These are phyloP conservation scores for Clausena lansium DNA, from an alignment of 345 rosid genomes.

Conservation along the genomic window DNA sequence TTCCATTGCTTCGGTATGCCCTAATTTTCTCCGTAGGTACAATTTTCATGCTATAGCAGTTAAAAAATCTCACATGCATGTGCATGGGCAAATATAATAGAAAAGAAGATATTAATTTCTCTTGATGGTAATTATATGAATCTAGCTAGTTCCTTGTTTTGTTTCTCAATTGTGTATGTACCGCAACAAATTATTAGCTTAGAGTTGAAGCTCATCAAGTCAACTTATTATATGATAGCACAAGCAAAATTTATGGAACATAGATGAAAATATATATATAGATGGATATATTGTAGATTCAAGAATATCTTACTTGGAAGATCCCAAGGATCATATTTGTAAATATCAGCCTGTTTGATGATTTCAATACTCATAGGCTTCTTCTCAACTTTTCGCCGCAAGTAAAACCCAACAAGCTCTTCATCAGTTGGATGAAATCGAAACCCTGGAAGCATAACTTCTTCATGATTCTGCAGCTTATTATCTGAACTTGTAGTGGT, in stretches of 20 bases:
- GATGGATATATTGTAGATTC: no score
- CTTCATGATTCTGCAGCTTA: conserved; percentile 12
- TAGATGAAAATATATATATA: not conserved
- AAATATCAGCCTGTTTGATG: conserved; percentile 48
- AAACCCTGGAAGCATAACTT: conserved; percentile 40
- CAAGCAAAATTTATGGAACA: not conserved
- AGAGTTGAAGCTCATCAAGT: not conserved
- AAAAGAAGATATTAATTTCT: no score
- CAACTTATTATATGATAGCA: not conserved
- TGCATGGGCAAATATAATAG: no score
- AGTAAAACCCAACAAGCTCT: conserved; percentile 47
- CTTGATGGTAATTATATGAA: not conserved
- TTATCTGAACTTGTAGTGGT: not conserved
- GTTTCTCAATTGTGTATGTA: no score
- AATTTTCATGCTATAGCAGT: not conserved
- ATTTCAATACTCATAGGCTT: conserved; percentile 30
- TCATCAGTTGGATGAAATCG: conserved; percentile 52
- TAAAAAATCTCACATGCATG: not conserved
- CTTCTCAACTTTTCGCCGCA: conserved; percentile 38
- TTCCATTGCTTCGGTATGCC: not conserved
- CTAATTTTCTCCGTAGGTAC: not conserved
- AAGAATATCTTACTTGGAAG: conserved; percentile 38
- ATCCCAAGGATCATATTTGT: conserved; percentile 53
- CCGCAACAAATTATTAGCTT: not conserved
- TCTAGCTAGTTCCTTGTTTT: no score